Evolutionary conservation across 1,284 basidiomycete genomes (phyloP).

Genomic region (Apiotrichum akiyoshidainum): DNA sequence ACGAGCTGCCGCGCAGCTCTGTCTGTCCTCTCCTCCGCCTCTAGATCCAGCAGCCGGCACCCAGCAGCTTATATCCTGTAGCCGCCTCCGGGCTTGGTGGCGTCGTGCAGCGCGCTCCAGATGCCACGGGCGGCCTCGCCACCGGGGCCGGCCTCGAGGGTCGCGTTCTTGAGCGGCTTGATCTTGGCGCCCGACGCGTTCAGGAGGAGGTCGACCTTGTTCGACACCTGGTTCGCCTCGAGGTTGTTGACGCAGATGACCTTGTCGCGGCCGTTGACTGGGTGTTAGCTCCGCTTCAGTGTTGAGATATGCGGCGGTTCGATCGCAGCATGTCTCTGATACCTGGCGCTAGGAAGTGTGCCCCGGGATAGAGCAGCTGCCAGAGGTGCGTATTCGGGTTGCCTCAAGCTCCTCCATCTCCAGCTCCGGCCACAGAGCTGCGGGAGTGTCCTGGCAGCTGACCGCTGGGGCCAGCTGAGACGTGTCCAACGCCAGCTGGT

Average conservation of each 20-base stretch:
- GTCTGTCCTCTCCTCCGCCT: neutral
- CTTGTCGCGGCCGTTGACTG: constrained; percentile 54
- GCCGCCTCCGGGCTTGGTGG: constrained; percentile 34
- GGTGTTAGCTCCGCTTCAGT: constrained; percentile 1
- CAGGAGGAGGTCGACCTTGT: constrained; percentile 49
- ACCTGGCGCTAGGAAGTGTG: no score
- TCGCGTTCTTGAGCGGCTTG: constrained; percentile 47
- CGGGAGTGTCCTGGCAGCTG: no score
- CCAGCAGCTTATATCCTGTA: constrained; percentile 39
- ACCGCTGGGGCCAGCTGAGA: no score
- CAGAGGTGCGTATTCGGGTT: no score
- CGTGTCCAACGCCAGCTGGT: no score
- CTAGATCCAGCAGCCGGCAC: neutral
- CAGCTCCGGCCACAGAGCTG: no score
- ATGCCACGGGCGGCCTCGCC: constrained; percentile 47
- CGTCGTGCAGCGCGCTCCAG: constrained; percentile 46
- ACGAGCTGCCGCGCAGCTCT: neutral
- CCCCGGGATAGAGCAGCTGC: no score
- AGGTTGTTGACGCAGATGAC: constrained; percentile 53
- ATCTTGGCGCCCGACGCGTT: constrained; percentile 49
- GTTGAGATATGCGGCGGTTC: no score
- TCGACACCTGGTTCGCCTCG: constrained; percentile 45
- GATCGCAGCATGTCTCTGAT: no score
- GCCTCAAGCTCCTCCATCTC: no score
- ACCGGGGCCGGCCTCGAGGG: constrained; percentile 47